Evolutionary conservation across 768 basidiomycete species (phyloP).

Genomic region (Tylopilus rubrobrunneus): DNA sequence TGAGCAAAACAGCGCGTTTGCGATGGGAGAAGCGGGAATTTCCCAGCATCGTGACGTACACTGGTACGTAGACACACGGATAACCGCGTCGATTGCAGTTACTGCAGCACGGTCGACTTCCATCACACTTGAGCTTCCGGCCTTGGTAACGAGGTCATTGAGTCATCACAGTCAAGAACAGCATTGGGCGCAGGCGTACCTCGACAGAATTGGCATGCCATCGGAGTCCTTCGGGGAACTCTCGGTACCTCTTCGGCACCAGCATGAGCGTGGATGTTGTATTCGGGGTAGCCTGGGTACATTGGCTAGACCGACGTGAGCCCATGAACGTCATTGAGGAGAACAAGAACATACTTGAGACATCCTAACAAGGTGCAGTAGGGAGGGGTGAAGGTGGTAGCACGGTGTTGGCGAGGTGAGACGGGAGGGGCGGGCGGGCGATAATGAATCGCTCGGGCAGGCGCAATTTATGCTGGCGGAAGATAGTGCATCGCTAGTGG

Average conservation of each 20-base stretch:
- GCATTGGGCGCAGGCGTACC: constrained; percentile 34
- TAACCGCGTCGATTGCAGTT: constrained; percentile 61
- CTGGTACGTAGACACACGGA: constrained; percentile 59
- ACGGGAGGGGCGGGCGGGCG: constrained; percentile 9
- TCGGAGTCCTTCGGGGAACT: constrained; percentile 49
- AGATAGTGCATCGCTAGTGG: constrained; percentile 21
- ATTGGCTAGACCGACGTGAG: constrained; percentile 9
- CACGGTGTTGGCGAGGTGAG: neutral
- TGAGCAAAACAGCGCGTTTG: constrained; percentile 5
- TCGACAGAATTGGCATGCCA: constrained; percentile 75
- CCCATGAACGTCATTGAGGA: neutral
- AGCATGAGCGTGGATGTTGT: constrained; percentile 3
- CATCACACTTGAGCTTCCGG: constrained; percentile 73
- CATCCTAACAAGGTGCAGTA: constrained; percentile 14
- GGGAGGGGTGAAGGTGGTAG: neutral
- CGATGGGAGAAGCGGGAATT: neutral
- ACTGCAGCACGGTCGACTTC: constrained; percentile 54
- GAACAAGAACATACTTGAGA: constrained; percentile 17
- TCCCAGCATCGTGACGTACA: constrained; percentile 44
- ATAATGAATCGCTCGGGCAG: neutral
- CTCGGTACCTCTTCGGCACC: constrained; percentile 23
- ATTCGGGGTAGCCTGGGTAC: constrained; percentile 1
- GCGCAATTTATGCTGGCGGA: constrained; percentile 29
- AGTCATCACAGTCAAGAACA: neutral
- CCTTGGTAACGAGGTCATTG: constrained; percentile 33